Percentiles rank a stretch among this genome's conserved stretches.
These are phyloP conservation scores for Moelleriella libera DNA, from an alignment of 2,329 filamentous ascomycete genomes.

Conservation along the genomic window DNA sequence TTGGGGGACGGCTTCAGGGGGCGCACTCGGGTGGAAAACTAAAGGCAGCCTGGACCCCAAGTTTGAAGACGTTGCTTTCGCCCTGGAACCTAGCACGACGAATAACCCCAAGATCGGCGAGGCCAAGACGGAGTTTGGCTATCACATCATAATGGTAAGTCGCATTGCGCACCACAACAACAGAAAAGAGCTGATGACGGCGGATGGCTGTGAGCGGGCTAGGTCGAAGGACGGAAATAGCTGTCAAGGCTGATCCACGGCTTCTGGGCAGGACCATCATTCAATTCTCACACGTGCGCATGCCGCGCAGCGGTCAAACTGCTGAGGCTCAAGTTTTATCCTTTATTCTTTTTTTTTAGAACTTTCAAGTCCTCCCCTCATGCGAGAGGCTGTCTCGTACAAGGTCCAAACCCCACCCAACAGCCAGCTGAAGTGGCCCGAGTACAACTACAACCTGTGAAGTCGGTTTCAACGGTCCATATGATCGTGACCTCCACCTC, in stretches of 20 bases:
- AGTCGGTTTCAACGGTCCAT: conserved; percentile 19
- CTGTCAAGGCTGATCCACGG: background rate
- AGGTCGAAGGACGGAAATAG: conserved; percentile 29
- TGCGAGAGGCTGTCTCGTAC: conserved; percentile 18
- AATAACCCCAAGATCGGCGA: conserved; percentile 51
- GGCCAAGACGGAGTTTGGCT: conserved; percentile 61
- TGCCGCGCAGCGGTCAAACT: no score
- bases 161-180: background rate
- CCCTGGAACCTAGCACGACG: conserved; percentile 51
- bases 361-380: conserved; percentile 7
- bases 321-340: no score
- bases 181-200: background rate
- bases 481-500: conserved; percentile 17
- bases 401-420: conserved; percentile 21
- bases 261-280: background rate
- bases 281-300: no score
- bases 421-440: conserved; percentile 33
- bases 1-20: conserved; percentile 31
- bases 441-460: conserved; percentile 26
- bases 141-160: conserved; percentile 66
- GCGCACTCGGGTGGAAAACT: conserved; percentile 58
- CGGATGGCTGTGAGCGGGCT: background rate
- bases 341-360: no score
- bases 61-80: conserved; percentile 62
- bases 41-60: conserved; percentile 51